Conservation (phyloP, 2,329 filamentous ascomycete genomes). For the Bipolaris victoriae region DNA sequence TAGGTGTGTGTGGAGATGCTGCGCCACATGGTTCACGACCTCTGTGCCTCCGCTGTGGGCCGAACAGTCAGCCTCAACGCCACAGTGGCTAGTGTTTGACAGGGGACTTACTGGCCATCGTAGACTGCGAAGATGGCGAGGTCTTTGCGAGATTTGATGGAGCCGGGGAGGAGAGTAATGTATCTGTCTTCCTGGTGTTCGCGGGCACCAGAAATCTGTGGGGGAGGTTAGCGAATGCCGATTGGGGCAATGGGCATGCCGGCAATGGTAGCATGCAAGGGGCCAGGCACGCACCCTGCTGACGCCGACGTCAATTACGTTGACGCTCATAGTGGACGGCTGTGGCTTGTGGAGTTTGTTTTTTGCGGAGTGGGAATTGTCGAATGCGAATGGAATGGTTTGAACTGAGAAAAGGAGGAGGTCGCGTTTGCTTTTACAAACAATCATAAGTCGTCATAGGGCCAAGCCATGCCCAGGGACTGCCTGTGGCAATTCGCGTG, state of each 20-base stretch:
- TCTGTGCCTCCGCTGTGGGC: conserved; percentile 26
- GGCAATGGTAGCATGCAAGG: conserved; percentile 3
- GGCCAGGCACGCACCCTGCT: conserved; percentile 19
- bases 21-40: conserved; percentile 24
- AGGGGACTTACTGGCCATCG: conserved; percentile 31
- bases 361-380: neutral
- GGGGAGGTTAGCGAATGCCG: conserved; percentile 22
- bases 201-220: conserved; percentile 31
- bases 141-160: conserved; percentile 29
- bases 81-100: neutral
- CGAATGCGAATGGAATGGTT: neutral
- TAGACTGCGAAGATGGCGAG: conserved; percentile 33
- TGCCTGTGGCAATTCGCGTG: conserved; percentile 12
- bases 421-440: conserved; percentile 6
- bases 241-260: conserved; percentile 8
- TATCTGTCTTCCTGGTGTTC: conserved; percentile 34
- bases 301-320: conserved; percentile 26
- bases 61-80: conserved; percentile 9
- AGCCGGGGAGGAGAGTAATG: conserved; percentile 23
- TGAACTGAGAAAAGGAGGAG: neutral
- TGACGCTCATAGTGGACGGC: conserved; percentile 16
- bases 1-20: conserved; percentile 26
- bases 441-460: conserved; percentile 13
- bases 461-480: conserved; percentile 19
- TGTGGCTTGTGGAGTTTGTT: conserved; percentile 3